Conservation (phyloP, 192 early-diverging fungal species). For the Phlyctochytrium planicorne region DNA sequence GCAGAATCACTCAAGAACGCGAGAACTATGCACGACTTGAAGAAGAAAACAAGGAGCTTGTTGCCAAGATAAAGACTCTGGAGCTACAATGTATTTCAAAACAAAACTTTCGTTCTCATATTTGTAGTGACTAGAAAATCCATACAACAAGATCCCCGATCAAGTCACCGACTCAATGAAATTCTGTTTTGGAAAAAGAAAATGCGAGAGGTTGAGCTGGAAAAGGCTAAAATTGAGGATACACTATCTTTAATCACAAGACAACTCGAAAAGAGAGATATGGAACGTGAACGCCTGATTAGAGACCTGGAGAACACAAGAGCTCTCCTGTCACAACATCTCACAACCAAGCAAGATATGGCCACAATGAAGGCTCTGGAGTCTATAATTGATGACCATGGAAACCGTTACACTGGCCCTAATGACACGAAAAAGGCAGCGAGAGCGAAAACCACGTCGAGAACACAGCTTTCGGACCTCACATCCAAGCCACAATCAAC, state of each 20-base stretch:
- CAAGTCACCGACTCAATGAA: conserved; percentile 23
- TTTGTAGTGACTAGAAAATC: background rate
- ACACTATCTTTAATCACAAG: conserved; percentile 18
- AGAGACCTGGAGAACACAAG: background rate
- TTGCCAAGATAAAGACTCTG: conserved; percentile 18
- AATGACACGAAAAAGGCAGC: too few species aligned
- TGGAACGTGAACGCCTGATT: conserved; percentile 19
- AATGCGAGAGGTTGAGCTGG: conserved; percentile 23
- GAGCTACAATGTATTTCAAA: conserved; percentile 12
- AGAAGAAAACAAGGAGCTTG: conserved; percentile 26
- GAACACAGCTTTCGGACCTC: too few species aligned
- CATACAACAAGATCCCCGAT: background rate
- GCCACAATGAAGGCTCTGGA: too few species aligned
- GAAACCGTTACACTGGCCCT: too few species aligned
- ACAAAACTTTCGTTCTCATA: background rate
- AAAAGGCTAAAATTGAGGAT: conserved; percentile 30
- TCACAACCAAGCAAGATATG: too few species aligned
- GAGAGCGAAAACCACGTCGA: too few species aligned
- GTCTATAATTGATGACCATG: too few species aligned
- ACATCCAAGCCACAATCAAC: too few species aligned
- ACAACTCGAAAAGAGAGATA: conserved; percentile 26
- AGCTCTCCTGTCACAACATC: background rate
- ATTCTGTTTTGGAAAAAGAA: conserved; percentile 30
- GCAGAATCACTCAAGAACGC: conserved; percentile 14
- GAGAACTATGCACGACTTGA: conserved; percentile 29